Conservation (phyloP, 306 rosid species). For the Rosa multiflora region DNA sequence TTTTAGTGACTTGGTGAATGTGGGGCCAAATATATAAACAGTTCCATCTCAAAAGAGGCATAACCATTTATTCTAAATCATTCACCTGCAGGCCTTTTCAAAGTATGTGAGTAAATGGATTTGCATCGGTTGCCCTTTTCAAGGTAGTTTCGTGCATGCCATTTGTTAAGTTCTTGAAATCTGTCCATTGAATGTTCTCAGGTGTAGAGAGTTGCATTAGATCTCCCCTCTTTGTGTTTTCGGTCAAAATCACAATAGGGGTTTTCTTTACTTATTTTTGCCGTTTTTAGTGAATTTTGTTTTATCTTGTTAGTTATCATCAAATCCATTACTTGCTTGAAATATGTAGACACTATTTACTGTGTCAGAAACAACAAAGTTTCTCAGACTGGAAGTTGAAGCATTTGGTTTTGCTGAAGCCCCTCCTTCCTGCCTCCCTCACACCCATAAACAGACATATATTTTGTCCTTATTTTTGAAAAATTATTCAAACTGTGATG, state of each 20-base stretch:
- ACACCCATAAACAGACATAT: background rate
- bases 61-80: slow-evolving; percentile 29
- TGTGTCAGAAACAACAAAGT: background rate
- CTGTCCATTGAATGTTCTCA: background rate
- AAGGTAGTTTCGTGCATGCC: slow-evolving; percentile 47
- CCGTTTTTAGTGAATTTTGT: background rate
- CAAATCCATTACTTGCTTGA: background rate
- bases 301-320: background rate
- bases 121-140: slow-evolving; percentile 88
- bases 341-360: background rate
- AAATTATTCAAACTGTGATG: background rate
- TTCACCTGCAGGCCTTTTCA: slow-evolving; percentile 63
- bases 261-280: background rate
- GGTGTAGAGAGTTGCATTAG: background rate
- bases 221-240: background rate
- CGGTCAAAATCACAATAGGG: background rate
- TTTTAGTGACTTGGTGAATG: slow-evolving; percentile 28
- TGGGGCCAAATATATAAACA: slow-evolving; percentile 19
- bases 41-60: background rate
- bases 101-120: slow-evolving; percentile 93
- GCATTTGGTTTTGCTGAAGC: background rate
- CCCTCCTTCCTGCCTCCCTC: background rate
- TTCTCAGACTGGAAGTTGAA: background rate
- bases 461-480: background rate
- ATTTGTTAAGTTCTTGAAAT: background rate